Percentiles rank a stretch among this genome's conserved stretches.
These are phyloP conservation scores for Microdochium trichocladiopsis DNA, from an alignment of 2,329 filamentous ascomycete species.

Conservation along the genomic window DNA sequence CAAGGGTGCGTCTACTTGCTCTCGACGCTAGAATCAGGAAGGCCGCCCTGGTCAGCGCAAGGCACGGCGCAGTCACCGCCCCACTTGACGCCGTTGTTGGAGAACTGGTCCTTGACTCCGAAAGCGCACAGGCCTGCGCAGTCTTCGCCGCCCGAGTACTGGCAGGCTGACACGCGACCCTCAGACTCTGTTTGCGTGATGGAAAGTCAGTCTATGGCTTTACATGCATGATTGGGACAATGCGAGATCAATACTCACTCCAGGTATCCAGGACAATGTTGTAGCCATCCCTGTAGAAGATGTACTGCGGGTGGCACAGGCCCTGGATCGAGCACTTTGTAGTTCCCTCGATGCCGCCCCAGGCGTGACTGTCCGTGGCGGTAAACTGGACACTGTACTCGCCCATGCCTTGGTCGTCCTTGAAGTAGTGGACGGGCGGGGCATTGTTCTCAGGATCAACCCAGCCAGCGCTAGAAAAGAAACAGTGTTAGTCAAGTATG, in stretches of 20 bases:
- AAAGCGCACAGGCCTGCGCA: neutral
- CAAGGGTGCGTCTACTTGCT: no score
- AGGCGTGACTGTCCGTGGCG: neutral
- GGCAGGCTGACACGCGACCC: neutral
- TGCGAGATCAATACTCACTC: neutral
- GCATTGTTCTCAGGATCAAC: neutral
- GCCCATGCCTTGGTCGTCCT: neutral
- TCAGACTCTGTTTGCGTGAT: neutral
- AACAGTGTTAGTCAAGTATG: no score
- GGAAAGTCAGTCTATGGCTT: neutral
- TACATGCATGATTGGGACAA: no score
- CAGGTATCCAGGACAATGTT: neutral
- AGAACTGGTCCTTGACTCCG: neutral
- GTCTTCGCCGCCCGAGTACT: neutral
- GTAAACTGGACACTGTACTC: neutral
- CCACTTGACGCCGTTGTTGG: neutral
- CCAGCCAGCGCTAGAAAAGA: neutral
- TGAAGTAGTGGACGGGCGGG: neutral
- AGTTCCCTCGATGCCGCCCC: neutral
- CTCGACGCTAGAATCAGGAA: no score
- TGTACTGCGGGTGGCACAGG: neutral
- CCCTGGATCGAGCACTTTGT: neutral
- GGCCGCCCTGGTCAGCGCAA: no score
- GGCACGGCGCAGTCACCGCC: neutral
- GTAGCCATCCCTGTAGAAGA: neutral